phyloP scores from a whole-genome alignment of 805 yeast genomes.

The Limtongia smithiae region DNA sequence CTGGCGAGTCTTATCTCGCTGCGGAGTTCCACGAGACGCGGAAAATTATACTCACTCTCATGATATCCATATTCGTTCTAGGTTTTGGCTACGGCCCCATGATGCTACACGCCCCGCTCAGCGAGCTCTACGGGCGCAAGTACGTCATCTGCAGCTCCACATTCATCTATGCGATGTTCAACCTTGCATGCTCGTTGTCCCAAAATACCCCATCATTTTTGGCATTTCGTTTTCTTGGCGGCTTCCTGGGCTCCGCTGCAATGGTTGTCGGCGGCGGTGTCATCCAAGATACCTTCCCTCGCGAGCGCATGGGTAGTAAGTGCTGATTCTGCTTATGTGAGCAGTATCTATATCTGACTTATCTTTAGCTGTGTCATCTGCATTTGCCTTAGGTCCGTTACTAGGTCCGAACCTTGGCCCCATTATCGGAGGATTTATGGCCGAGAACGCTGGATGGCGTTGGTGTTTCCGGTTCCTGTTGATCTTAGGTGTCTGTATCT shows the following conservation, averaged over 20 bases:
- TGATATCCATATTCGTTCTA: slow-evolving; percentile 50
- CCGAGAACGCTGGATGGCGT: slow-evolving; percentile 51
- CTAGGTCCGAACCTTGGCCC: slow-evolving; percentile 50
- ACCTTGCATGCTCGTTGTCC: slow-evolving; percentile 28
- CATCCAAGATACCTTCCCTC: slow-evolving; percentile 69
- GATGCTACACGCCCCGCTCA: slow-evolving; percentile 52
- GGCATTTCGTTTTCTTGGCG: slow-evolving; percentile 68
- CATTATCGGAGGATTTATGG: slow-evolving; percentile 50
- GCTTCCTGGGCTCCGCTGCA: slow-evolving; percentile 74
- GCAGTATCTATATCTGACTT: neutral
- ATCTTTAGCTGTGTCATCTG: slow-evolving; percentile 7
- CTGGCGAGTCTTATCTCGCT: slow-evolving; percentile 34
- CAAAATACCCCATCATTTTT: slow-evolving; percentile 53
- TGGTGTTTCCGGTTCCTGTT: slow-evolving; percentile 53
- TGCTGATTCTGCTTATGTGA: neutral
- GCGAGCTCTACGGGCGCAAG: slow-evolving; percentile 67
- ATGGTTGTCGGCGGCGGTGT: slow-evolving; percentile 82
- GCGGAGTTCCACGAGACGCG: slow-evolving; percentile 29
- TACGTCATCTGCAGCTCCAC: slow-evolving; percentile 52
- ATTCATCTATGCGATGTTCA: slow-evolving; percentile 39
- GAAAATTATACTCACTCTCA: slow-evolving; percentile 43
- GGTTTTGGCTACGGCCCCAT: slow-evolving; percentile 51
- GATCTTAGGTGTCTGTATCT: slow-evolving; percentile 16
- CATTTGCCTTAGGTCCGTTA: slow-evolving; percentile 24
- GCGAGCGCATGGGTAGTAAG: slow-evolving; percentile 36